A percentile compares a stretch with the other conserved stretches of the same genome.
phyloP scores from a whole-genome alignment of 2,329 filamentous ascomycete species.

The Venturia pyrina region DNA sequence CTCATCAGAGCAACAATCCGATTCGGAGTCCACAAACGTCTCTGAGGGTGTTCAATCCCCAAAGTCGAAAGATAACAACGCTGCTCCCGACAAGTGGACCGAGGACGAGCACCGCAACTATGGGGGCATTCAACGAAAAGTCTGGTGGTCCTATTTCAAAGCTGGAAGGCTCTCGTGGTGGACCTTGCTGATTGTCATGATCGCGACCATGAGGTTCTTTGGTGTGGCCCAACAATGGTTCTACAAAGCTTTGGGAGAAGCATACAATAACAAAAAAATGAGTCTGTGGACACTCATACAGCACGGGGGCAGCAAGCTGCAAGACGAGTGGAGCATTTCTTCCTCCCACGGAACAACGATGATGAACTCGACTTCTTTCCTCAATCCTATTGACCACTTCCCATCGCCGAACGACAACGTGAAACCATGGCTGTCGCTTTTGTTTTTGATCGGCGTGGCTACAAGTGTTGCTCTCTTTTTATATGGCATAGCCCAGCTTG shows the following conservation, averaged over 20 bases:
- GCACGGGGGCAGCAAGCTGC: background rate
- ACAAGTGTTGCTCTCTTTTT: constrained; percentile 52
- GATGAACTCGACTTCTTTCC: constrained; percentile 4
- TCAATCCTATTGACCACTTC: constrained; percentile 32
- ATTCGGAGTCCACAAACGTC: constrained; percentile 14
- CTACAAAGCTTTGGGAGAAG: constrained; percentile 78
- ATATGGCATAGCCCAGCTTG: constrained; percentile 29
- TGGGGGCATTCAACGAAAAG: constrained; percentile 64
- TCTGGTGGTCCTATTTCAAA: constrained; percentile 80
- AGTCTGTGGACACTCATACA: constrained; percentile 2
- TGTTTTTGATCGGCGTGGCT: constrained; percentile 53
- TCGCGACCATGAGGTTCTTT: constrained; percentile 52
- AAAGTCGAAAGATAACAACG: constrained; percentile 38
- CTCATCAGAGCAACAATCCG: constrained; percentile 1
- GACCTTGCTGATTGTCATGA: constrained; percentile 52
- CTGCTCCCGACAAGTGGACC: constrained; percentile 63
- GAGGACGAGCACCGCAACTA: constrained; percentile 66
- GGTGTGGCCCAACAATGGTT: constrained; percentile 67
- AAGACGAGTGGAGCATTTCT: constrained; percentile 5
- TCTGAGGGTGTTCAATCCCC: constrained; percentile 15
- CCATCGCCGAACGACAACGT: constrained; percentile 60
- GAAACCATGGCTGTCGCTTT: constrained; percentile 62
- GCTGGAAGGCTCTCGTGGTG: constrained; percentile 70
- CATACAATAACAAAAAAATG: constrained; percentile 40
- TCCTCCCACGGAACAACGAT: background rate